A percentile compares a stretch with the other conserved stretches of the same genome.
Conservation (phyloP, 768 basidiomycete species). For the Suillus hirtellus region DNA sequence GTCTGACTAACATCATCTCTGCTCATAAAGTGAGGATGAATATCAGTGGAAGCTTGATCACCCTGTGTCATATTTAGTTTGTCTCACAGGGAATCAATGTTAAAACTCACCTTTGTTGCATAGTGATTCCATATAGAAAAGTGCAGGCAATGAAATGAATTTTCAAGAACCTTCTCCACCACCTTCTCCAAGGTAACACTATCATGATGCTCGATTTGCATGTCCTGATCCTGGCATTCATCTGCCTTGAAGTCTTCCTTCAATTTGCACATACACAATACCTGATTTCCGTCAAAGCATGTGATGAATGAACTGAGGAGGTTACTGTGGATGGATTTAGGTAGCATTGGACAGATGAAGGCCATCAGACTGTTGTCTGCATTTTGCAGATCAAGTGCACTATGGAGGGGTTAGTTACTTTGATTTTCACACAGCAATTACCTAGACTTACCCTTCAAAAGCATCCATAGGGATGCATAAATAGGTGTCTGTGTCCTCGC, state of each 20-base stretch:
- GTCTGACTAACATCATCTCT: not conserved
- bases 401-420: too few relatives aligned
- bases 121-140: not conserved
- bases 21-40: not conserved
- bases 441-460: too few relatives aligned
- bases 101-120: not conserved
- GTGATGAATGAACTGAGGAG: not conserved
- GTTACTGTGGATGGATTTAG: not conserved
- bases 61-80: not conserved
- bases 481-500: too few relatives aligned
- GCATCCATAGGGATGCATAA: too few relatives aligned
- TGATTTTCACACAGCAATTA: too few relatives aligned
- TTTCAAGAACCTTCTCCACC: too few relatives aligned
- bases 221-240: too few relatives aligned
- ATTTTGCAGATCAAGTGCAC: not conserved
- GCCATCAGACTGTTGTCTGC: not conserved
- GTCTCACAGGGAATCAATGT: not conserved
- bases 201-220: too few relatives aligned
- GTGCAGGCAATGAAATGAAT: too few relatives aligned
- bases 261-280: not conserved
- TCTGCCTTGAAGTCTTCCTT: not conserved
- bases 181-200: too few relatives aligned
- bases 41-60: not conserved
- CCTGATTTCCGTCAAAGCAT: not conserved
- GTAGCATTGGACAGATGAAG: not conserved